Conservation (phyloP, 225 moss, liverwort and hornwort species). For the Climacium dendroides region DNA sequence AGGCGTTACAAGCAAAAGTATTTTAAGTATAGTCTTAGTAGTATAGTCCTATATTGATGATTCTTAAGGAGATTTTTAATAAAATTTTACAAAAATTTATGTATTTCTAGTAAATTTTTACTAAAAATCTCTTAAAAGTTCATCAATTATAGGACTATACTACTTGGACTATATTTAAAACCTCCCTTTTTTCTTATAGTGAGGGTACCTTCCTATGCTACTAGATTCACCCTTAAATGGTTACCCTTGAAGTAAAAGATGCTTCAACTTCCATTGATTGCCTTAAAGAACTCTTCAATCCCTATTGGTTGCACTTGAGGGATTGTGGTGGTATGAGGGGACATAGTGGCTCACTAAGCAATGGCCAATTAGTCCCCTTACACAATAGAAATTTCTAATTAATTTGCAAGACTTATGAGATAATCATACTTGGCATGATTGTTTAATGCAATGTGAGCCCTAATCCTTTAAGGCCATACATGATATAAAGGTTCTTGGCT, state of each 20-base stretch:
- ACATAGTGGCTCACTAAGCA: fast-evolving
- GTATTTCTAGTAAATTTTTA: too few relatives aligned
- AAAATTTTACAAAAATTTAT: too few relatives aligned
- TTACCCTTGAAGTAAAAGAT: neutral
- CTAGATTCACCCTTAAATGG: fast-evolving
- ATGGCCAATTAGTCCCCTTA: fast-evolving
- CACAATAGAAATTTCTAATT: fast-evolving
- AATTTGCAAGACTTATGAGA: fast-evolving
- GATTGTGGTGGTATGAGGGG: too few relatives aligned
- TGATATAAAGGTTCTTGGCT: fast-evolving
- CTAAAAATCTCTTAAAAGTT: too few relatives aligned
- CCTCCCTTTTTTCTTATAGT: too few relatives aligned
- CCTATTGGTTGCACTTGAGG: fast-evolving
- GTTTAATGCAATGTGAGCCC: fast-evolving
- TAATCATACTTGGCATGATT: neutral
- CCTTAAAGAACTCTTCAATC: neutral
- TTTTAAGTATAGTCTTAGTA: too few relatives aligned
- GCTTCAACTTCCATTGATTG: neutral
- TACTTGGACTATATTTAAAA: too few relatives aligned
- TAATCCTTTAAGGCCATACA: fast-evolving
- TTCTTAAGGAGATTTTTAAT: too few relatives aligned
- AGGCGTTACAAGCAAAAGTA: too few relatives aligned
- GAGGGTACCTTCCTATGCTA: too few relatives aligned
- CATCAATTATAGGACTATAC: too few relatives aligned
- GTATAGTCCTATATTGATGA: too few relatives aligned